Conservation (phyloP, 345 rosid genomes). For the Pugionium dolabratum region DNA sequence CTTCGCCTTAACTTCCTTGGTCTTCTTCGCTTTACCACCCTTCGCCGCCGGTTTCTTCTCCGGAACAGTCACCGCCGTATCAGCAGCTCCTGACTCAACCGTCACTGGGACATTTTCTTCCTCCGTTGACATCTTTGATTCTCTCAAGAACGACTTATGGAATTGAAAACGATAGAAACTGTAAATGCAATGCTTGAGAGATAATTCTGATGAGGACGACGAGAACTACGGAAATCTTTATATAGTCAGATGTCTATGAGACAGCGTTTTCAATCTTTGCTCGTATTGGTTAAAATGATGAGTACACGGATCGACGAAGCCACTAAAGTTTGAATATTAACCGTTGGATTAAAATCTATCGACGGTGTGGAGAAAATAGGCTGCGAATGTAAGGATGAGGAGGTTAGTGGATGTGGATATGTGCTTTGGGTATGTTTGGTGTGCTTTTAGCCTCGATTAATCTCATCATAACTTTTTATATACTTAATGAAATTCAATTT, state of each 20-base stretch:
- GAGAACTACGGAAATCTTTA: constrained; percentile 44
- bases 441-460: constrained; percentile 68
- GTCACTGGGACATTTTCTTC: constrained; percentile 30
- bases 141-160: neutral
- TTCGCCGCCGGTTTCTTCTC: constrained; percentile 46
- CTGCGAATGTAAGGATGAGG: constrained; percentile 30
- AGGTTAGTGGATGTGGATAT: constrained; percentile 32
- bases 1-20: constrained; percentile 55
- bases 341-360: constrained; percentile 60
- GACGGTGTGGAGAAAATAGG: constrained; percentile 40
- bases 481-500: constrained; percentile 23
- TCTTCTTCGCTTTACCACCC: constrained; percentile 48
- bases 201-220: constrained; percentile 31
- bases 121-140: constrained; percentile 32
- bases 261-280: constrained; percentile 43
- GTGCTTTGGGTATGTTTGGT: constrained; percentile 45
- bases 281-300: constrained; percentile 52
- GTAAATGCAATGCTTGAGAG: constrained; percentile 24
- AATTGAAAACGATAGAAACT: neutral
- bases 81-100: constrained; percentile 53
- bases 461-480: constrained; percentile 35
- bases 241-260: constrained; percentile 50
- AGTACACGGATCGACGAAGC: constrained; percentile 54
- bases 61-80: constrained; percentile 29
- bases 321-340: constrained; percentile 50